Base-by-base conservation (phyloP, 805 yeast species). In the Priceomyces castillae region DNA sequence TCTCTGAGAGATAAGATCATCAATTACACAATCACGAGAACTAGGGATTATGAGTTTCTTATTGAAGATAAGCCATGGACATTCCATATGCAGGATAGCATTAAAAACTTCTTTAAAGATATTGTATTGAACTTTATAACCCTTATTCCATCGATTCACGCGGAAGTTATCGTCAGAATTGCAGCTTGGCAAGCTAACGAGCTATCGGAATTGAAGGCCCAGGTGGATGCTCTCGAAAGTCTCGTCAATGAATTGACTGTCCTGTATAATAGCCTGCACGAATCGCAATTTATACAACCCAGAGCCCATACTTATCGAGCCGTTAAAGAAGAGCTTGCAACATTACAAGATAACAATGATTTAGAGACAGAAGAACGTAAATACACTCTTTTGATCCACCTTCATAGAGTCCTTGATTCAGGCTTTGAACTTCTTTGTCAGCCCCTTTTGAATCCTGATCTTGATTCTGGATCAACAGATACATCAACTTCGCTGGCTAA, bases 21-120 rank as follows among this genome's bases (percentile, higher is more conserved):
- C 6, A 18, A 18, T 4, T 28, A 43, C 20, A 49, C 48, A 4
- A 56, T 61, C 3, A 35, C 33, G 7, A 46, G 67, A 39, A 48
- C 52, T 9, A 41, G 62, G 18, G 67, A 60, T 23, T 61, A 51
- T 46, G 60, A 61, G 30, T 43, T 42, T 18, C 42, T 56, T 10
- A 35, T 55, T 14, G 34, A 25, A 23, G 35, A 40, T n/a, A 42
- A 40, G 19, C 38, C 41, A 18, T 40, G 33, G 33, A 40, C 46
- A 41, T 42, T 37, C 18, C 12, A 17, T 23, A 10, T 50, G 1
- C 23, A 16, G 7, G 54, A 46, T 30, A 42, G 44, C 9, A n/a
- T 49, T 1, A 48, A 36, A 23, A 57, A 49, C 37, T 14, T 52
- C 2, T 46, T 52, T 46, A 59, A 57, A 40, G 64, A 61, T 42